Evolutionary conservation across 805 yeast species (phyloP).

Genomic region (Saccharomycopsis sp.): DNA sequence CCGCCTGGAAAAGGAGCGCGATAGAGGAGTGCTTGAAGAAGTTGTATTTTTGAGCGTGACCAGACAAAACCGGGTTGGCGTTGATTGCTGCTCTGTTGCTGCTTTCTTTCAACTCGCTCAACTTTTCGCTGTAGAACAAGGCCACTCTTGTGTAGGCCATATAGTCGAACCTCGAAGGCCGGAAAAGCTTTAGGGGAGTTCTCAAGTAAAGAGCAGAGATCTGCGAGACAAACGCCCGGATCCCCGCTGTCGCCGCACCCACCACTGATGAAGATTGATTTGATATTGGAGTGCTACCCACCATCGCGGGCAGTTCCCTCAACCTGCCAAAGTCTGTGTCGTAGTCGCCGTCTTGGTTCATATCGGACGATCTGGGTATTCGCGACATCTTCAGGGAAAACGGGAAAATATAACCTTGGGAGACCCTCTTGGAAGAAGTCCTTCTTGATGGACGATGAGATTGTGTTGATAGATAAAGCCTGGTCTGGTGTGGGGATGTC

Average conservation of each 20-base stretch:
- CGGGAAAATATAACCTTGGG: too few relatives aligned
- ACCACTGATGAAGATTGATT: conserved; percentile 44
- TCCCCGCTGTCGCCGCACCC: conserved; percentile 77
- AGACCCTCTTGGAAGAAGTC: too few relatives aligned
- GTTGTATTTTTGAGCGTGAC: conserved; percentile 21
- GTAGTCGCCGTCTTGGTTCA: too few relatives aligned
- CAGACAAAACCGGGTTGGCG: conserved; percentile 9
- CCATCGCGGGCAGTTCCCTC: too few relatives aligned
- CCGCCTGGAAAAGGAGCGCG: conserved; percentile 63
- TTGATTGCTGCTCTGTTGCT: neutral
- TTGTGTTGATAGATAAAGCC: too few relatives aligned
- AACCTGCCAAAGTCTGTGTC: too few relatives aligned
- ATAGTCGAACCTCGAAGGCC: conserved; percentile 87
- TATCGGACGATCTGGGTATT: too few relatives aligned
- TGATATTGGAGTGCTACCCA: too few relatives aligned
- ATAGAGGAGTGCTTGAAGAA: conserved; percentile 67
- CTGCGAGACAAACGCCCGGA: conserved; percentile 75
- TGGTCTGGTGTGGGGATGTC: too few relatives aligned
- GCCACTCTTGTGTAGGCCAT: conserved; percentile 54
- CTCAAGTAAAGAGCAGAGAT: conserved; percentile 68
- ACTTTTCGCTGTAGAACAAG: conserved; percentile 8
- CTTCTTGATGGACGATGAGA: too few relatives aligned
- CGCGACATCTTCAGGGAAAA: too few relatives aligned
- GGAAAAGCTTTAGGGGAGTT: conserved; percentile 73
- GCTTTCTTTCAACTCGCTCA: conserved; percentile 1